These are phyloP conservation scores for Ustilago xerochloae DNA, from an alignment of 1,284 basidiomycete species.

Conservation along the genomic window DNA sequence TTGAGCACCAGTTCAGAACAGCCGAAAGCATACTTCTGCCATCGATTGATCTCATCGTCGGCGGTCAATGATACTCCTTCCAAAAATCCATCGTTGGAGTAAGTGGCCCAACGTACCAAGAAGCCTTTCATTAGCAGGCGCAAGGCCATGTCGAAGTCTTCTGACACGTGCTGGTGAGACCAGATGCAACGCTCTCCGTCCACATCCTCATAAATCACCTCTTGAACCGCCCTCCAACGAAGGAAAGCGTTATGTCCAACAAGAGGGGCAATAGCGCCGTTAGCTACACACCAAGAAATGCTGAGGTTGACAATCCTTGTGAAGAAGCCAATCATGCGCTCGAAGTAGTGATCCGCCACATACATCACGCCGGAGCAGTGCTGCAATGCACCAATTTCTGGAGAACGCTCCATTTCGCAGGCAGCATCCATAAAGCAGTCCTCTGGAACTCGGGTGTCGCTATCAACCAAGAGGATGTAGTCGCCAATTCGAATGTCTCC, in stretches of 20 bases:
- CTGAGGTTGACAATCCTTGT: conserved; percentile 49
- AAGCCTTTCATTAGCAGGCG: conserved; percentile 71
- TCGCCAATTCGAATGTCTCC: conserved; percentile 60
- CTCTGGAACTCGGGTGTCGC: conserved; percentile 85
- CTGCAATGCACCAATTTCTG: conserved; percentile 83
- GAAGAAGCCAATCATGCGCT: conserved; percentile 85
- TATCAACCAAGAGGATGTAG: conserved; percentile 71
- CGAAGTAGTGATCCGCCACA: conserved; percentile 85
- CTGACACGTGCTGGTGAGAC: conserved; percentile 82
- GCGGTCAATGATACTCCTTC: conserved; percentile 83
- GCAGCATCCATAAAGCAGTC: conserved; percentile 89
- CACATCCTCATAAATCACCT: conserved; percentile 78
- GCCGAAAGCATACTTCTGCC: conserved; percentile 88
- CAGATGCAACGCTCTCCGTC: conserved; percentile 79
- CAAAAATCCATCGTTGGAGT: conserved; percentile 81
- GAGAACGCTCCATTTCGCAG: conserved; percentile 79
- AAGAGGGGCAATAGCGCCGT: conserved; percentile 74
- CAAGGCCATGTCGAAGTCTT: conserved; percentile 83
- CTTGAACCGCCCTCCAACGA: conserved; percentile 84
- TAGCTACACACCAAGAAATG: conserved; percentile 70
- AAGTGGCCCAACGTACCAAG: conserved; percentile 84
- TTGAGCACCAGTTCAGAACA: conserved; percentile 68
- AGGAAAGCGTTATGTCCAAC: conserved; percentile 89
- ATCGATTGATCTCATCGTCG: conserved; percentile 82
- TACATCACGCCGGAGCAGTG: conserved; percentile 85